These are phyloP conservation scores for Debaryomyces psychrophilus DNA, from an alignment of 1,139 yeast genomes.

Conservation along the genomic window DNA sequence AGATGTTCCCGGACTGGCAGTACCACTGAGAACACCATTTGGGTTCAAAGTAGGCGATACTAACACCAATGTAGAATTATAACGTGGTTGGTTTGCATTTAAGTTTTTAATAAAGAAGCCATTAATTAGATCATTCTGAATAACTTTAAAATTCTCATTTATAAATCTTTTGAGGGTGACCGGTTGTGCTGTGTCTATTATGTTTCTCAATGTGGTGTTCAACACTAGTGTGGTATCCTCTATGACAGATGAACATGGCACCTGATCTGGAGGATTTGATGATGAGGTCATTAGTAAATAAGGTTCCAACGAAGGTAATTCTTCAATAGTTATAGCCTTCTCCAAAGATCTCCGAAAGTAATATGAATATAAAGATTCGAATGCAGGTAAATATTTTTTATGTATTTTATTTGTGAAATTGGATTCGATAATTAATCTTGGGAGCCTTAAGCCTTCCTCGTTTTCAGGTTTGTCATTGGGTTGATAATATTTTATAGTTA, in stretches of 20 bases:
- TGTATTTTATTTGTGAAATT: constrained; percentile 63
- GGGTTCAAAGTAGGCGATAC: constrained; percentile 23
- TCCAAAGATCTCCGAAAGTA: constrained; percentile 80
- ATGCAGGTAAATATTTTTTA: constrained; percentile 56
- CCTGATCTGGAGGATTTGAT: constrained; percentile 46
- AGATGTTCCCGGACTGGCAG: constrained; percentile 30
- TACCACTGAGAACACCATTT: constrained; percentile 17
- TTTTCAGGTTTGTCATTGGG: constrained; percentile 9
- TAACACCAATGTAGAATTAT: constrained; percentile 43
- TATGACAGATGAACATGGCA: constrained; percentile 79
- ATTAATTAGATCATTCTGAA: constrained; percentile 42
- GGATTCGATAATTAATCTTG: constrained; percentile 61
- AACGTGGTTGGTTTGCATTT: constrained; percentile 58
- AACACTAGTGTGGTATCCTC: constrained; percentile 82
- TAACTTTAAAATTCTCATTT: constrained; percentile 31
- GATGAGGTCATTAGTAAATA: constrained; percentile 23
- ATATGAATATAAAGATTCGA: constrained; percentile 64
- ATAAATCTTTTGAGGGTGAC: constrained; percentile 56
- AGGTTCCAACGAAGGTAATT: constrained; percentile 56
- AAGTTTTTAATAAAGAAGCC: constrained; percentile 53
- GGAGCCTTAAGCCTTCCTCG: constrained; percentile 36
- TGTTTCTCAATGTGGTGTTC: constrained; percentile 63
- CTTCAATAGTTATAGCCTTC: constrained; percentile 80
- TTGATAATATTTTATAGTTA: constrained; percentile 62
- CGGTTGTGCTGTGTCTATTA: constrained; percentile 63